These are phyloP conservation scores for Pichia terricola DNA, from an alignment of 1,139 yeast species.

Conservation along the genomic window DNA sequence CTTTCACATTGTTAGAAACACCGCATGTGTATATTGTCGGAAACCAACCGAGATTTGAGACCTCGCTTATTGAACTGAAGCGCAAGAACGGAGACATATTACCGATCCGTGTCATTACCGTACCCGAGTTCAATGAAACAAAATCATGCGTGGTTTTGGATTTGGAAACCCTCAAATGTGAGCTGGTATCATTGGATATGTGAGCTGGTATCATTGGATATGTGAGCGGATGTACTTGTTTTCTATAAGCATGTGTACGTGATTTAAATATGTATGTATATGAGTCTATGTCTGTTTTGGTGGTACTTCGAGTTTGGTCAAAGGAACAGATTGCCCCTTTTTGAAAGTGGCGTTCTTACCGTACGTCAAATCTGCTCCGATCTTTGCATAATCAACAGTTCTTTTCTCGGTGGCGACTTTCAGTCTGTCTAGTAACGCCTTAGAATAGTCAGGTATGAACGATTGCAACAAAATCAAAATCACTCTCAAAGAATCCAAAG, in stretches of 20 bases:
- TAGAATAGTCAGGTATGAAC: slow-evolving; percentile 58
- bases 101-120: slow-evolving; percentile 44
- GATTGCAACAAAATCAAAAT: slow-evolving; percentile 60
- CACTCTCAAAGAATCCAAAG: slow-evolving; percentile 66
- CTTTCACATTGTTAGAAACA: slow-evolving; percentile 64
- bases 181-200: slow-evolving; percentile 16
- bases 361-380: slow-evolving; percentile 43
- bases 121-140: slow-evolving; percentile 61
- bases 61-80: slow-evolving; percentile 26
- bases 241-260: background rate
- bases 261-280: too few species aligned
- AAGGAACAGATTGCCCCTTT: slow-evolving; percentile 30
- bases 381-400: slow-evolving; percentile 27
- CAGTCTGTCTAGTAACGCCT: slow-evolving; percentile 52
- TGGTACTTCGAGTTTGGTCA: slow-evolving; percentile 22
- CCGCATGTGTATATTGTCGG: slow-evolving; percentile 88
- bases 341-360: slow-evolving; percentile 29
- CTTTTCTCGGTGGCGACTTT: slow-evolving; percentile 40
- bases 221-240: slow-evolving; percentile 1
- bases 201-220: slow-evolving; percentile 3
- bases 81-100: slow-evolving; percentile 27
- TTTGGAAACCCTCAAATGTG: slow-evolving; percentile 44
- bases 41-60: slow-evolving; percentile 57
- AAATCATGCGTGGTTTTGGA: slow-evolving; percentile 66
- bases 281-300: background rate